Conservation (phyloP, 306 rosid species). For the Malus fusca region DNA sequence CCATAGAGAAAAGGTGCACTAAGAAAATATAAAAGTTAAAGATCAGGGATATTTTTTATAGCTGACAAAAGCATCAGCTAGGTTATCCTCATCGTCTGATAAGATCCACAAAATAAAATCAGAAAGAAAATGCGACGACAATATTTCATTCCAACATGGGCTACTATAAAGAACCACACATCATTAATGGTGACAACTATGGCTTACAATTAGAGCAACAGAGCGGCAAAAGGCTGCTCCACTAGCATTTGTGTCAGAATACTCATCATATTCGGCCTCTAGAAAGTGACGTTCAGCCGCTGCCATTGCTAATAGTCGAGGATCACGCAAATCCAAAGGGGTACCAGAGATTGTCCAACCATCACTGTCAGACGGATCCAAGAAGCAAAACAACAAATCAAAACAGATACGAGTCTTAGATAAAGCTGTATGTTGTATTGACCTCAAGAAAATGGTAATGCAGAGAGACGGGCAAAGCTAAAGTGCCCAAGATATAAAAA, state of each 20-base stretch:
- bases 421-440: background rate
- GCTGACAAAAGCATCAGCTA: background rate
- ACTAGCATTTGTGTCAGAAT: slow-evolving; percentile 29
- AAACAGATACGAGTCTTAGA: background rate
- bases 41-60: background rate
- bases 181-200: background rate
- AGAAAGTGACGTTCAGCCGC: slow-evolving; percentile 48
- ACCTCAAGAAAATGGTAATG: background rate
- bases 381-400: background rate
- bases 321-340: slow-evolving; percentile 46
- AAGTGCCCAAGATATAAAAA: background rate
- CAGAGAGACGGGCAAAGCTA: background rate
- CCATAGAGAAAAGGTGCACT: background rate
- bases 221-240: slow-evolving; percentile 53
- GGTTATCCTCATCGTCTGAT: background rate
- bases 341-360: slow-evolving; percentile 44
- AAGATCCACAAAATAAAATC: background rate
- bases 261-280: slow-evolving; percentile 49
- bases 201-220: slow-evolving; percentile 46
- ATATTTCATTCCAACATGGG: background rate
- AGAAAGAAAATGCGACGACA: background rate
- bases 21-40: background rate
- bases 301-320: slow-evolving; percentile 49
- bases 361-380: slow-evolving; percentile 28
- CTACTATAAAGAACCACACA: background rate